Evolutionary conservation across 2,329 filamentous ascomycete genomes (phyloP).

Genomic region (Spiromastix sp.): DNA sequence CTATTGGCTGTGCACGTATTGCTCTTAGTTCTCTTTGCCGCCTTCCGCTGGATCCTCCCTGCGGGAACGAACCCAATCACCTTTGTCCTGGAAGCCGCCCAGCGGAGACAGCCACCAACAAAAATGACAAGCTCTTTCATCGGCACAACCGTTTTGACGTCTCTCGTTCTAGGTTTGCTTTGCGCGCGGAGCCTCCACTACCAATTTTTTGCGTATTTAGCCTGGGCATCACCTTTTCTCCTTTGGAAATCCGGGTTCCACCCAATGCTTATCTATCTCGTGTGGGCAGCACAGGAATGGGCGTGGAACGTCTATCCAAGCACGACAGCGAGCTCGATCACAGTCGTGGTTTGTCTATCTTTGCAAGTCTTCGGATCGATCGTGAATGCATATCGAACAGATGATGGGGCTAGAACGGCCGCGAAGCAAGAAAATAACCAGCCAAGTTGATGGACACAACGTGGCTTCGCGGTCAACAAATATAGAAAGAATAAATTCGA

Average conservation of each 20-base stretch:
- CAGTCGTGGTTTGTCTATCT: conserved; percentile 62
- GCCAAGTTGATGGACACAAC: not conserved
- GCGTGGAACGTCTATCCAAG: conserved; percentile 95
- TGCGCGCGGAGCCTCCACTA: conserved; percentile 87
- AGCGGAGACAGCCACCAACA: conserved; percentile 45
- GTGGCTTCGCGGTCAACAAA: not conserved
- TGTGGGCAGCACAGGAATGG: conserved; percentile 78
- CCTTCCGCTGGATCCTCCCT: conserved; percentile 62
- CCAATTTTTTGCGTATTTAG: conserved; percentile 88
- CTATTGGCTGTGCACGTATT: conserved; percentile 56
- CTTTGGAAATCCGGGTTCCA: conserved; percentile 68
- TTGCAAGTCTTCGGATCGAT: conserved; percentile 55
- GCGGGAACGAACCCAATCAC: conserved; percentile 47
- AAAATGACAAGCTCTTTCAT: conserved; percentile 62
- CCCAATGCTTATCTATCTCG: conserved; percentile 53
- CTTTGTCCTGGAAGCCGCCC: conserved; percentile 42
- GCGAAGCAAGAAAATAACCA: not conserved
- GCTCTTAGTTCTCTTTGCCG: conserved; percentile 57
- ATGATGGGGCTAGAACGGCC: not conserved
- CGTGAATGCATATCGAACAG: conserved; percentile 26
- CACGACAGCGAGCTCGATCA: conserved; percentile 50
- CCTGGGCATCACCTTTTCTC: conserved; percentile 79
- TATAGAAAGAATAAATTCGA: not conserved
- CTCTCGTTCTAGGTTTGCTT: conserved; percentile 68
- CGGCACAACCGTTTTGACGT: conserved; percentile 64